Base-by-base conservation (phyloP, 768 basidiomycete species). In the Strobilomyces echinocephalus region DNA sequence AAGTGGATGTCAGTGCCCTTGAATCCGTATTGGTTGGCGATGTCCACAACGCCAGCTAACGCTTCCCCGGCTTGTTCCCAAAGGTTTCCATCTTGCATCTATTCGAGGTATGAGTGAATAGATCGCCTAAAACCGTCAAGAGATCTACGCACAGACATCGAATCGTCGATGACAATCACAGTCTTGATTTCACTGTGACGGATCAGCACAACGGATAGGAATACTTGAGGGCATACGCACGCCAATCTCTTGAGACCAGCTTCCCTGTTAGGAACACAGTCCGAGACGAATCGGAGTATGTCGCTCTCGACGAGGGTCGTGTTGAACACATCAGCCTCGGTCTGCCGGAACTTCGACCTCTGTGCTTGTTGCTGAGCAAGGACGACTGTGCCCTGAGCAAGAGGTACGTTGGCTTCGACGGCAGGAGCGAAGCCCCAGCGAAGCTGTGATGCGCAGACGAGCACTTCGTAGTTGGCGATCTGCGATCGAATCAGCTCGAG, bases 1-100 rank as follows among this genome's bases (percentile, higher is more conserved):
- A 77, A 77, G 55, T 74, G 68, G 14, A 78, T 63, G 38, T 78
- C 77, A 43, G 71, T 24, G 14, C 77, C 76, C 24, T 67, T 72
- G 7, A 68, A 65, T 15, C 70, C 74, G 45, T 73, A 71, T 35
- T 63, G 56, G 28, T 64, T 68, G 21, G 73, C 70, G 5, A 72
- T 57, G 34, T 75, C 71, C 5, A 72, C 67, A 24, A 77, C 67
- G 45, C 70, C 75, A 41, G 66, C 74, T 18, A 78, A 66, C 2
- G 77, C 76, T 35, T 74, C 74, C 30, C 73, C 56, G 2, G 76
- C 63, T 49, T 64, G 71, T n/a, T 50, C 41, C 77, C 77, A 78
- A 12, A 73, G 65, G 18, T 50, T 56, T 34, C 71, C 74, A 40
- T 72, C 75, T 14, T 61, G 52, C 76, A 77, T 76, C 73, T 73